These are phyloP conservation scores for Hypoxylon rubiginosum DNA, from an alignment of 2,329 filamentous ascomycete species.

Conservation along the genomic window DNA sequence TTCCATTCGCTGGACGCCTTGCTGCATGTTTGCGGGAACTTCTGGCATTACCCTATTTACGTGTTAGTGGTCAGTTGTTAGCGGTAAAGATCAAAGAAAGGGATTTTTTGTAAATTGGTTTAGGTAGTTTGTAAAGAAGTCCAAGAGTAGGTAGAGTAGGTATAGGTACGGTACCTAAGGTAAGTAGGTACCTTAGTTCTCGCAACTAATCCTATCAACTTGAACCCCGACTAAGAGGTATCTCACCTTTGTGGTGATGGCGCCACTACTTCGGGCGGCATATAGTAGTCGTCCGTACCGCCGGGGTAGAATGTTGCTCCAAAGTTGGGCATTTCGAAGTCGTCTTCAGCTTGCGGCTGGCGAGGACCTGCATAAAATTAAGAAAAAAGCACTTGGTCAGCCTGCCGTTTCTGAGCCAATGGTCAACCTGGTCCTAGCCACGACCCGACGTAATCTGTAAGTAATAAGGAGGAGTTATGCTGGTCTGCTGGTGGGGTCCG, in stretches of 20 bases:
- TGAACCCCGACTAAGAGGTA: constrained; percentile 10
- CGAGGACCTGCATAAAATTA: constrained; percentile 49
- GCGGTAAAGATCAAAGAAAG: constrained; percentile 2
- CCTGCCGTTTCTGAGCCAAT: constrained; percentile 42
- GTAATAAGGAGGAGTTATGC: constrained; percentile 18
- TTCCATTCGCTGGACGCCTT: constrained; percentile 92
- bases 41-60: constrained; percentile 86
- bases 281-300: constrained; percentile 71
- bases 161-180: no score
- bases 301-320: constrained; percentile 72
- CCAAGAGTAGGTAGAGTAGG: neutral
- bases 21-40: constrained; percentile 96
- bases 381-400: constrained; percentile 46
- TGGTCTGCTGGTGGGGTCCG: constrained; percentile 28
- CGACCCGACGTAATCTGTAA: constrained; percentile 24
- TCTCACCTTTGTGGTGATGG: constrained; percentile 70
- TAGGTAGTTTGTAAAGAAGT: neutral
- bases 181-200: neutral
- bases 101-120: neutral
- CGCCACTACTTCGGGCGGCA: constrained; percentile 69
- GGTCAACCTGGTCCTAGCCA: constrained; percentile 34
- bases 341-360: constrained; percentile 52
- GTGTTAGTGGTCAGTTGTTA: constrained; percentile 40
- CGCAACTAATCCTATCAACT: neutral
- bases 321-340: constrained; percentile 61